Evolutionary conservation across 2,329 filamentous ascomycete species (phyloP).

Genomic region (Penicillium sclerotiorum): DNA sequence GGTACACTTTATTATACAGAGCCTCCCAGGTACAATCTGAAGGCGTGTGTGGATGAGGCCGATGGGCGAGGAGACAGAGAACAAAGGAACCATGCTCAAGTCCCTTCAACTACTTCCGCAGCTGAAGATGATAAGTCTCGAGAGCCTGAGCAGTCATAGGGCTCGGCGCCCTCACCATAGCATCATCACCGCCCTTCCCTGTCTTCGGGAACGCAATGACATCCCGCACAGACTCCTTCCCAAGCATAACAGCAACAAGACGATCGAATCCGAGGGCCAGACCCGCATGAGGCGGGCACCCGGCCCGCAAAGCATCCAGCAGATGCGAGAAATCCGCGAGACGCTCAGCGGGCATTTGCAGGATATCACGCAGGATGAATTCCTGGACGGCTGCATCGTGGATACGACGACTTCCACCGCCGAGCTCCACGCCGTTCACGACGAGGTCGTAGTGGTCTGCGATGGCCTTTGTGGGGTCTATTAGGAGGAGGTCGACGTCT

Average conservation of each 20-base stretch:
- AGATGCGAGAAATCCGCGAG: constrained; percentile 84
- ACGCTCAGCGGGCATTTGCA: constrained; percentile 73
- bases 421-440: constrained; percentile 91
- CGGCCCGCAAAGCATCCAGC: constrained; percentile 76
- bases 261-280: constrained; percentile 92
- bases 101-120: constrained; percentile 26
- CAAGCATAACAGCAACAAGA: constrained; percentile 76
- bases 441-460: constrained; percentile 97
- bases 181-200: constrained; percentile 84
- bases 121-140: constrained; percentile 60
- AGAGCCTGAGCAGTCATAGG: constrained; percentile 63
- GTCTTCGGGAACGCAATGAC: constrained; percentile 98
- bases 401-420: constrained; percentile 90
- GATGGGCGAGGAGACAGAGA: background rate
- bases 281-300: constrained; percentile 92
- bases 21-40: background rate
- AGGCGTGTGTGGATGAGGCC: too few species aligned
- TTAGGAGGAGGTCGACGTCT: constrained; percentile 75
- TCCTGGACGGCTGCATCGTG: constrained; percentile 82
- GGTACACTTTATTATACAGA: constrained; percentile 18
- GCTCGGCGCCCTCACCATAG: constrained; percentile 77
- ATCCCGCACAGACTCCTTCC: constrained; percentile 77
- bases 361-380: constrained; percentile 78
- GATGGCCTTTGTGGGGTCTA: constrained; percentile 69
- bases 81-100: background rate